Evolutionary conservation across 441 rosid species (phyloP).

Genomic region (Erodium moschatum): DNA sequence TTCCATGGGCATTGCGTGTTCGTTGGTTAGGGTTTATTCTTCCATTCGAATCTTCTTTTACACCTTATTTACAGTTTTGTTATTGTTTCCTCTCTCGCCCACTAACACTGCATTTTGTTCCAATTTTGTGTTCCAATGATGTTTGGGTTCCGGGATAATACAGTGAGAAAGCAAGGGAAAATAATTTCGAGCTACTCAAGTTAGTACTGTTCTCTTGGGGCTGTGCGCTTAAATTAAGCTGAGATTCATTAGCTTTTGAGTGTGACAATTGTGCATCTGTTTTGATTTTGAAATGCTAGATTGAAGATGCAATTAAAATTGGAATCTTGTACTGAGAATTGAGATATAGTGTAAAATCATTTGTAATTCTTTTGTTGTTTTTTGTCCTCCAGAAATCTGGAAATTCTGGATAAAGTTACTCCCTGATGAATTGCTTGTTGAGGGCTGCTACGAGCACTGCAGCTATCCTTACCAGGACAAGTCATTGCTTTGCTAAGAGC

Average conservation of each 20-base stretch:
- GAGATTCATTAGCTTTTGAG: background rate
- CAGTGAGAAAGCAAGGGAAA: background rate
- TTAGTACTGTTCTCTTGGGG: background rate
- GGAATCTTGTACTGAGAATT: background rate
- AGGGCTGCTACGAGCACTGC: slow-evolving; percentile 53
- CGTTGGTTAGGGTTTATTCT: background rate
- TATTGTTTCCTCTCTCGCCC: background rate
- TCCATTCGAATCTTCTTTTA: background rate
- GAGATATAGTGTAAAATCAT: too few species aligned
- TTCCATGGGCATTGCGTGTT: background rate
- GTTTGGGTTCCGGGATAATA: background rate
- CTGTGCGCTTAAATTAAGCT: background rate
- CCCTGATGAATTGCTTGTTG: slow-evolving; percentile 55
- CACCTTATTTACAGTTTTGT: background rate
- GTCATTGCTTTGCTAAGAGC: slow-evolving; percentile 24
- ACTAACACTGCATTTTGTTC: background rate
- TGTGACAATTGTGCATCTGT: background rate
- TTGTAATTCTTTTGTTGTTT: background rate
- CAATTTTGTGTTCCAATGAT: background rate
- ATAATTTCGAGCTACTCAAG: background rate
- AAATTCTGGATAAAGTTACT: slow-evolving; percentile 17
- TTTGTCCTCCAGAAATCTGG: slow-evolving; percentile 8
- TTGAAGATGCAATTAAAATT: background rate
- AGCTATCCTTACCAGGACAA: slow-evolving; percentile 39
- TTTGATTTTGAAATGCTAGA: background rate